Conservation (phyloP, 1,284 basidiomycete genomes). For the Pulveroboletus sp. region DNA sequence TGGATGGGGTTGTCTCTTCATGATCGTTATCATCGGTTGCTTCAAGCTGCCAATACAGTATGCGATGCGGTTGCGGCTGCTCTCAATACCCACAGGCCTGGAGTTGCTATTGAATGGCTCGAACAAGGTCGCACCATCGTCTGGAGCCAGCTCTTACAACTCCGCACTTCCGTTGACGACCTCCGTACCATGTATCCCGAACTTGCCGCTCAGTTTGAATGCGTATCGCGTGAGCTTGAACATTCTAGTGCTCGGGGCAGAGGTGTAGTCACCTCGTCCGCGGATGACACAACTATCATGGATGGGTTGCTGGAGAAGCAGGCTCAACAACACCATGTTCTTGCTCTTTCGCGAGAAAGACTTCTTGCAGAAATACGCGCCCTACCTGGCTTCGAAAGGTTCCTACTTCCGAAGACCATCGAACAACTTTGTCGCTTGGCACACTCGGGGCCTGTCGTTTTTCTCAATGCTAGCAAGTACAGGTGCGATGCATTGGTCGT, state of each 20-base stretch:
- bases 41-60: background rate
- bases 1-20: conserved; percentile 4
- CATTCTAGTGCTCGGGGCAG: background rate
- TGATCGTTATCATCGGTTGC: conserved; percentile 2
- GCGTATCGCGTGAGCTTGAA: background rate
- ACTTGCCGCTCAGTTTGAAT: background rate
- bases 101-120: conserved; percentile 4
- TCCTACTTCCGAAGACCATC: conserved; percentile 11
- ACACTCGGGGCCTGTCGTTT: background rate
- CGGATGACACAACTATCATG: too few relatives aligned
- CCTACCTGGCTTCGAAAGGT: conserved; percentile 4
- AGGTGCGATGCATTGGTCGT: conserved; percentile 12
- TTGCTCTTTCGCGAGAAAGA: background rate
- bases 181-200: background rate
- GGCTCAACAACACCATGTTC: background rate
- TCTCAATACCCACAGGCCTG: background rate
- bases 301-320: background rate
- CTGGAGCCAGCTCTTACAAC: conserved; percentile 1
- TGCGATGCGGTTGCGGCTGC: background rate
- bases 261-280: too few relatives aligned
- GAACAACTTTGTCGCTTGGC: background rate
- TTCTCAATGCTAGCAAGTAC: conserved; percentile 6
- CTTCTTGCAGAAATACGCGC: conserved; percentile 1
- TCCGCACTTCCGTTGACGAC: conserved; percentile 1
- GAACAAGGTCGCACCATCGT: conserved; percentile 7